Evolutionary conservation across 2,329 filamentous ascomycete species (phyloP).

Genomic region (Incumbomyces delicatus): DNA sequence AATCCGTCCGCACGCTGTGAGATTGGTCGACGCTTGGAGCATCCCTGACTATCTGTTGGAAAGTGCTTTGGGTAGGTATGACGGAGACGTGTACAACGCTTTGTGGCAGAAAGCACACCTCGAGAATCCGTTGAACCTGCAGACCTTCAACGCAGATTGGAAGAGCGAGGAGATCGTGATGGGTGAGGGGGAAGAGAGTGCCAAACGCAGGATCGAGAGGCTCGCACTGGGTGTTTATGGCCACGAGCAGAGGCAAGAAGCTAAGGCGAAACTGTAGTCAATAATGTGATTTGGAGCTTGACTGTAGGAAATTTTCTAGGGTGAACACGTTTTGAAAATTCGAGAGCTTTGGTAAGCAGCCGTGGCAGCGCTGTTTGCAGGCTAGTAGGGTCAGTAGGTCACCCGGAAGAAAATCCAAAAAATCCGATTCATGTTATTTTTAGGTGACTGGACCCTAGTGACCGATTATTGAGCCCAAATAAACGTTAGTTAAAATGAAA

Average conservation of each 20-base stretch:
- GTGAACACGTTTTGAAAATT: no score
- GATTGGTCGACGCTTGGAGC: slow-evolving; percentile 43
- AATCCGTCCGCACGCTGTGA: slow-evolving; percentile 43
- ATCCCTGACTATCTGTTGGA: slow-evolving; percentile 45
- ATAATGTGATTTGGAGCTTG: no score
- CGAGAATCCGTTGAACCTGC: slow-evolving; percentile 41
- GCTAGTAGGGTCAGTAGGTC: no score
- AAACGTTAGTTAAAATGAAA: no score
- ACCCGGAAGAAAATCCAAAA: no score
- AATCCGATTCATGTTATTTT: no score
- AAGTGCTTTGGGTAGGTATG: slow-evolving; percentile 41
- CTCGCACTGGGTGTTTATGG: slow-evolving; percentile 15
- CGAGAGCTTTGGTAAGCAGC: no score
- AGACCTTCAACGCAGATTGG: slow-evolving; percentile 43
- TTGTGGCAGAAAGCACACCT: slow-evolving; percentile 43
- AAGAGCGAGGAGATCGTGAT: slow-evolving; percentile 40
- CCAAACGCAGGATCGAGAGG: slow-evolving; percentile 15
- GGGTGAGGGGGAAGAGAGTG: slow-evolving; percentile 32
- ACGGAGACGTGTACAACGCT: slow-evolving; percentile 46
- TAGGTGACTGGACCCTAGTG: no score
- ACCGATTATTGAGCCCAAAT: no score
- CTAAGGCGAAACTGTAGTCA: slow-evolving; percentile 6
- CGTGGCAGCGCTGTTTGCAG: no score
- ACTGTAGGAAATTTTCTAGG: no score
- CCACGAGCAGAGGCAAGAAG: slow-evolving; percentile 12